Conservation (phyloP, 2,329 filamentous ascomycete species). For the Penicillium sp. region DNA sequence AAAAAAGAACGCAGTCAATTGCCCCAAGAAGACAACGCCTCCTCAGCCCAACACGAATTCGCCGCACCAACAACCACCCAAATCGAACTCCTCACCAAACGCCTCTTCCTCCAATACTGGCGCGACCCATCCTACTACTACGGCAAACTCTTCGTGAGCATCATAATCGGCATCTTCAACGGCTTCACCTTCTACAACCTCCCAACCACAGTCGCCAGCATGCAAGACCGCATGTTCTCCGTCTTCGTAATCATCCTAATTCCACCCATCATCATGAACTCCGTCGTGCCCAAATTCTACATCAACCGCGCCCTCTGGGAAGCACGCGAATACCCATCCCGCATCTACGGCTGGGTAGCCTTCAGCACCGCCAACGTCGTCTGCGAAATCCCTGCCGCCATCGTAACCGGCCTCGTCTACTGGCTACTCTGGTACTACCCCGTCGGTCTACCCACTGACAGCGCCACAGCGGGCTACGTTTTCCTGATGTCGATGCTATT, state of each 20-base stretch:
- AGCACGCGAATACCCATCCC: conserved; percentile 71
- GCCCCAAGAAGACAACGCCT: conserved; percentile 43
- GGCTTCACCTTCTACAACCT: conserved; percentile 78
- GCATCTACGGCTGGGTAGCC: conserved; percentile 78
- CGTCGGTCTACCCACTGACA: conserved; percentile 69
- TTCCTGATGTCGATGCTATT: conserved; percentile 80
- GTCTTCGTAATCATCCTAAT: conserved; percentile 68
- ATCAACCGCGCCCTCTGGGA: conserved; percentile 74
- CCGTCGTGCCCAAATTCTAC: conserved; percentile 77
- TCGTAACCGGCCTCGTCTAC: conserved; percentile 69
- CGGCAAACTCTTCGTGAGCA: conserved; percentile 72
- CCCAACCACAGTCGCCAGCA: conserved; percentile 66
- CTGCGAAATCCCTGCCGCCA: conserved; percentile 71
- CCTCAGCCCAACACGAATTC: conserved; percentile 62
- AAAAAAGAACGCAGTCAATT: conserved; percentile 60
- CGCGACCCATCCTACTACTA: conserved; percentile 77
- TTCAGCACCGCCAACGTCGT: conserved; percentile 76
- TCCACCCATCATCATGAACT: conserved; percentile 73
- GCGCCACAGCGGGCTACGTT: conserved; percentile 70
- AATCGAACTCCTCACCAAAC: conserved; percentile 68
- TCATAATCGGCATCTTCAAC: conserved; percentile 76
- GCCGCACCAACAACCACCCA: conserved; percentile 68
- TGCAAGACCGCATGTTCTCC: conserved; percentile 80
- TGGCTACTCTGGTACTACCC: conserved; percentile 79
- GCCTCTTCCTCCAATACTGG: conserved; percentile 75